A percentile compares a stretch with the other conserved stretches of the same genome.
Conservation (phyloP, 768 basidiomycete species). For the Boletus bicolor region DNA sequence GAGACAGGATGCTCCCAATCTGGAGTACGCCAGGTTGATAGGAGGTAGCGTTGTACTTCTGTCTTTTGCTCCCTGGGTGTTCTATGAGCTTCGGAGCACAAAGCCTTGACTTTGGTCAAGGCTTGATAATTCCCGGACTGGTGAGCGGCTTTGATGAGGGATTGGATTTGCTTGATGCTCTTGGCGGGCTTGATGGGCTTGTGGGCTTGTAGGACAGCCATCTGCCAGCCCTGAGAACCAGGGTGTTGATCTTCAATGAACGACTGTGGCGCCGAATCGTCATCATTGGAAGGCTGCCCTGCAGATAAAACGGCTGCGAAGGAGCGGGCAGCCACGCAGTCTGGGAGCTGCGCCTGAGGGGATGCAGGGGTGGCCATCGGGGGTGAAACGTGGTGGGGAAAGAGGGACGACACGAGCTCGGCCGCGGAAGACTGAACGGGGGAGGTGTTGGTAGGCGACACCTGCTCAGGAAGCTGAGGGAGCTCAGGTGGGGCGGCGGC, state of each 20-base stretch:
- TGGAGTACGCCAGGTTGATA: slow-evolving; percentile 46
- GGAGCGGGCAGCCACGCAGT: slow-evolving; percentile 34
- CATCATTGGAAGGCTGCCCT: slow-evolving; percentile 26
- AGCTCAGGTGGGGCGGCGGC: slow-evolving; percentile 3
- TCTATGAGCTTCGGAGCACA: slow-evolving; percentile 44
- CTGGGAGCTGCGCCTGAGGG: slow-evolving; percentile 33
- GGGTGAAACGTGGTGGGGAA: slow-evolving; percentile 22
- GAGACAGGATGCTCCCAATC: slow-evolving; percentile 29
- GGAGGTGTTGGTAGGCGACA: not conserved
- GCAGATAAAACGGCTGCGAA: slow-evolving; percentile 33
- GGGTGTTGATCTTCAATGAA: slow-evolving; percentile 21
- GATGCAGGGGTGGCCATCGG: slow-evolving; percentile 32
- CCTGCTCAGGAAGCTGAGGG: slow-evolving; percentile 1
- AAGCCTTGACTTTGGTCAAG: slow-evolving; percentile 40
- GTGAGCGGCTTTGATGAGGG: slow-evolving; percentile 42
- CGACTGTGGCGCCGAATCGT: slow-evolving; percentile 23
- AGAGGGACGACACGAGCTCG: slow-evolving; percentile 19
- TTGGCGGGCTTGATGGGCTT: slow-evolving; percentile 30
- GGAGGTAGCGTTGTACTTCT: slow-evolving; percentile 40
- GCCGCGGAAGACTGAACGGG: slow-evolving; percentile 15
- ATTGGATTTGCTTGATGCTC: slow-evolving; percentile 40
- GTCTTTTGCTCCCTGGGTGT: slow-evolving; percentile 45
- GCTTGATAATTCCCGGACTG: slow-evolving; percentile 41
- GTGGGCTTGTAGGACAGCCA: slow-evolving; percentile 7
- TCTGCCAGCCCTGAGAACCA: slow-evolving; percentile 25